phyloP scores from a whole-genome alignment of 805 yeast genomes.

The Candida sonorensis region DNA sequence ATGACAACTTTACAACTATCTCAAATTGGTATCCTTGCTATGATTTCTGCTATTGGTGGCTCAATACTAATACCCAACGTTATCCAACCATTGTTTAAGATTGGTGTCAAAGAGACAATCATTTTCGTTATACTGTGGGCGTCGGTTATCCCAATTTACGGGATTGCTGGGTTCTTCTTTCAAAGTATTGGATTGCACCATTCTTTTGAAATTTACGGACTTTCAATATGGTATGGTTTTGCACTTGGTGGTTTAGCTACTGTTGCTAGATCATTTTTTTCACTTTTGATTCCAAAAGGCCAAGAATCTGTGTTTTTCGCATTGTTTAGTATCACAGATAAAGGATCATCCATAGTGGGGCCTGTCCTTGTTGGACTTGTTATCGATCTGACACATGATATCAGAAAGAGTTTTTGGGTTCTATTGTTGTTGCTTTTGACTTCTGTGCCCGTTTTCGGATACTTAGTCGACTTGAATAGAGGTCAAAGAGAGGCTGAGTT shows the following conservation, averaged over 20 bases:
- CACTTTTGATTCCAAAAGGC: conserved; percentile 66
- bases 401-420: conserved; percentile 66
- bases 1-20: conserved; percentile 67
- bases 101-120: conserved; percentile 42
- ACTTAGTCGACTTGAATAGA: conserved; percentile 48
- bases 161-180: conserved; percentile 58
- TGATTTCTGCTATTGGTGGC: conserved; percentile 62
- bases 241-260: conserved; percentile 71
- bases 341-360: conserved; percentile 71
- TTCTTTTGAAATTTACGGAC: conserved; percentile 58
- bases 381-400: conserved; percentile 66
- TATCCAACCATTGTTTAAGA: conserved; percentile 29
- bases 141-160: conserved; percentile 63
- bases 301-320: conserved; percentile 73
- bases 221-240: conserved; percentile 72
- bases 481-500: conserved; percentile 38
- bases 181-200: conserved; percentile 50
- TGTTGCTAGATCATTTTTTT: conserved; percentile 59
- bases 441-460: conserved; percentile 49
- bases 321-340: conserved; percentile 69
- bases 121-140: conserved; percentile 53
- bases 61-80: conserved; percentile 50
- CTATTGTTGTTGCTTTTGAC: conserved; percentile 45
- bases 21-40: conserved; percentile 56
- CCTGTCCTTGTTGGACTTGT: conserved; percentile 68